Base-by-base conservation (phyloP, 495 filamentous ascomycete species). In the Annulohypoxylon bovei region DNA sequence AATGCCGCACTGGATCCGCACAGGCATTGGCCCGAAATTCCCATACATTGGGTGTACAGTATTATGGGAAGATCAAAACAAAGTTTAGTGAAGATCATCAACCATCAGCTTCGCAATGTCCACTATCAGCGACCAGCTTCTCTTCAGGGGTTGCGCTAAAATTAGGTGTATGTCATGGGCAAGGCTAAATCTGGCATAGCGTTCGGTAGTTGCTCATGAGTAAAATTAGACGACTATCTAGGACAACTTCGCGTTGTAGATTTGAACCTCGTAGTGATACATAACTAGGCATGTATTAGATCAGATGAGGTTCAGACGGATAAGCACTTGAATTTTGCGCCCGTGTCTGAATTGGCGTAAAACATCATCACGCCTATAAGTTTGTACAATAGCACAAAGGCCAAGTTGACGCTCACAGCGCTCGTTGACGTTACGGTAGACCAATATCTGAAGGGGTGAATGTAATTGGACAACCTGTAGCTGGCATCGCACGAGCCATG, bases 11-110 rank as follows among this genome's bases (percentile, higher is more conserved):
- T 56, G 28, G 64, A 60, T 60, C 69, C 28, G 69, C 64, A 72
- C 30, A 55, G 44, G 53, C 47, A 56, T 56, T 47, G 65, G 35
- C 49, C 65, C 65, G 61, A 33, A 68, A 57, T 64, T 68, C 70
- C 61, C 56, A 35, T 18, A 68, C 65, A 30, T 37, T 72, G 65
- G 65, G 61, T 65, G 60, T 25, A n/a, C n/a, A n/a, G n/a, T n/a
- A n/a, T n/a, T n/a, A 42, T 42, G 40, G 22, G 70, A 72, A 72
- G 70, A 68, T 68, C 65, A 49, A 72, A 68, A 68, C 65, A 68
- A 61, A 65, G n/a, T 72, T 62, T 39, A 27, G 64, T 55, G 47
- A 67, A 59, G 63, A 68, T 72, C 69, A 53, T 58, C 52, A 50
- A 44, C 50, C 7, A 55, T 60, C 57, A 27, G 59, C 59, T 67